phyloP scores from a whole-genome alignment of 1,284 basidiomycete genomes.

The Leccinum pachyderme region DNA sequence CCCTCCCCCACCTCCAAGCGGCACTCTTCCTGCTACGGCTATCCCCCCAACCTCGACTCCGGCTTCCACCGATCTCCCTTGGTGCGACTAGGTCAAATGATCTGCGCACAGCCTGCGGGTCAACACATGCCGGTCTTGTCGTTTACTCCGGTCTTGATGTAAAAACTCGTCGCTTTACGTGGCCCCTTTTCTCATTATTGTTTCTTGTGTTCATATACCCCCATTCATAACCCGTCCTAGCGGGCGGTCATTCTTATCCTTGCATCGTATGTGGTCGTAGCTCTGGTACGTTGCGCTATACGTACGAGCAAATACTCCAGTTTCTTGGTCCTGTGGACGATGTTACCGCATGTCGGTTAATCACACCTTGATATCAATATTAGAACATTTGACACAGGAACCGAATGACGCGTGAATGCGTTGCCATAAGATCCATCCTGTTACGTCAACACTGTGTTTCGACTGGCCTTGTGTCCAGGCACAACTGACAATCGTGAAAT shows the following conservation, averaged over 20 bases:
- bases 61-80: slow-evolving; percentile 46
- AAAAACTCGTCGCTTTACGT: slow-evolving; percentile 2
- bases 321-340: slow-evolving; percentile 17
- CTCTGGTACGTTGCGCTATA: slow-evolving; percentile 27
- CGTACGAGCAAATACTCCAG: slow-evolving; percentile 20
- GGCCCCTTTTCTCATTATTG: slow-evolving; percentile 1
- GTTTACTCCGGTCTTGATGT: slow-evolving; percentile 6
- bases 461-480: not conserved
- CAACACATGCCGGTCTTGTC: slow-evolving; percentile 31
- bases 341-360: not conserved
- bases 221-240: slow-evolving; percentile 9
- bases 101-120: slow-evolving; percentile 12
- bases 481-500: not conserved
- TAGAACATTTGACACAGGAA: not conserved
- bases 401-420: not conserved
- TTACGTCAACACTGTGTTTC: not conserved
- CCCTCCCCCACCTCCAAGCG: slow-evolving; percentile 39
- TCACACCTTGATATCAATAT: not conserved
- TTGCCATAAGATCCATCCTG: not conserved
- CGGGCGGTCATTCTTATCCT: slow-evolving; percentile 10
- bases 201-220: slow-evolving; percentile 29
- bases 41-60: slow-evolving; percentile 38
- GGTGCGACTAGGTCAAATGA: slow-evolving; percentile 47
- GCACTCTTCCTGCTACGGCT: slow-evolving; percentile 32
- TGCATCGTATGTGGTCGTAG: slow-evolving; percentile 24